These are phyloP conservation scores for Lathyrus aphaca DNA, from an alignment of 306 rosid genomes.

Conservation along the genomic window DNA sequence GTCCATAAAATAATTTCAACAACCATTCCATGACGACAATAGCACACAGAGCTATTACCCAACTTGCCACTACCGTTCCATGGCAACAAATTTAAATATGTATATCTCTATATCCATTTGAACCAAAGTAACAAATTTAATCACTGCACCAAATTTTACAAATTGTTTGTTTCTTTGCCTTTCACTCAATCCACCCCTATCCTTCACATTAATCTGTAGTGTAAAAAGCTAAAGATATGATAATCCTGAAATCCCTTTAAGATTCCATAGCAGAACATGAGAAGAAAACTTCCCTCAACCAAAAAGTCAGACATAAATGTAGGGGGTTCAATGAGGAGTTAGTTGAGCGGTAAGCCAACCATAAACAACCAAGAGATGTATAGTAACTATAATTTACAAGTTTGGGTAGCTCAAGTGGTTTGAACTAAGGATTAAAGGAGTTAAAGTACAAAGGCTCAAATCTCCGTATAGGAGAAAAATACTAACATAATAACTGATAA, in stretches of 20 bases:
- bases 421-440: not conserved
- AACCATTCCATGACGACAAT: not conserved
- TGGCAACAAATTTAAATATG: not conserved
- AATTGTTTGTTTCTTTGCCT: not conserved
- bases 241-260: slow-evolving; percentile 6
- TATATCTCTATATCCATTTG: not conserved
- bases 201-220: not conserved
- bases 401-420: not conserved
- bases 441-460: not conserved
- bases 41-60: not conserved
- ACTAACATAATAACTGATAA: not conserved
- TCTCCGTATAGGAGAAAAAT: not conserved
- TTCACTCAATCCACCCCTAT: not conserved
- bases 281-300: not conserved
- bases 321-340: not conserved
- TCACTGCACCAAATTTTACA: not conserved
- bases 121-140: not conserved
- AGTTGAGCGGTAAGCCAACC: not conserved
- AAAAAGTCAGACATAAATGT: not conserved
- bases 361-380: not conserved
- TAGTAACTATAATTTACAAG: not conserved
- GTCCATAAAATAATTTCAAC: not conserved
- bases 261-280: not conserved
- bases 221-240: not conserved
- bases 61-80: not conserved